Evolutionary conservation across 179 eudicot species (phyloP), one percentile per base, ranked within the genome.

Genomic region (Nepenthes alata): DNA sequence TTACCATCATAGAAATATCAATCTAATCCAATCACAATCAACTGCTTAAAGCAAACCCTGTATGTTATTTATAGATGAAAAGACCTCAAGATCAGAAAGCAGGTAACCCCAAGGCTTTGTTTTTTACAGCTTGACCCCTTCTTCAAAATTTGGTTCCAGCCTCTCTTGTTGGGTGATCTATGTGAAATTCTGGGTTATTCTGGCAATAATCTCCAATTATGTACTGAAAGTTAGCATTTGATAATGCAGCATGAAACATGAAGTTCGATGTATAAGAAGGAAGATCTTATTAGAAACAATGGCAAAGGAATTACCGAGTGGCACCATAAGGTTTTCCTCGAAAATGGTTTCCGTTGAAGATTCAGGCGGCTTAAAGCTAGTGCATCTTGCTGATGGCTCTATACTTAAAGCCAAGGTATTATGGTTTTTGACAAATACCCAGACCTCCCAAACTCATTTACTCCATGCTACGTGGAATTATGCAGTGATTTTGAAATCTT

Each of bases 161-260:
- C 25, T 0, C 25, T 25, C 25, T 25, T 25, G 15, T 62, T 12
- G 11, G 9, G 35, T 63, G 66, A 35, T 10, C 63, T 38, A 44
- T 51, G 5, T 13, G 9, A 0, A 6, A 2, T 3, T 6, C 51
- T 37, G 6, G 5, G 3, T 62, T n/a, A 8, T 5, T 45, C 3
- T 2, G 3, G 35, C 0, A 13, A 41, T 7, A 2, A 13, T 80
- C 77, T 35, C 25, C 65, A 41, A 59, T 64, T 57, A 67, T n/a
- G 7, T 5, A 25, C 9, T 54, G 3, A 8, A 25, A 11, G 35
- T 54, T 25, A 25, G 25, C 25, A 25, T 25, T 54, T 13, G 9
- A 13, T 14, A 14, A 37, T 57, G 60, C 60, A 57, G 60, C 5
- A 13, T 8, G 9, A 3, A 61, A 4, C 54, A 61, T 34, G 64